Conservation (phyloP, 441 rosid species). For the Populus hybrid region DNA sequence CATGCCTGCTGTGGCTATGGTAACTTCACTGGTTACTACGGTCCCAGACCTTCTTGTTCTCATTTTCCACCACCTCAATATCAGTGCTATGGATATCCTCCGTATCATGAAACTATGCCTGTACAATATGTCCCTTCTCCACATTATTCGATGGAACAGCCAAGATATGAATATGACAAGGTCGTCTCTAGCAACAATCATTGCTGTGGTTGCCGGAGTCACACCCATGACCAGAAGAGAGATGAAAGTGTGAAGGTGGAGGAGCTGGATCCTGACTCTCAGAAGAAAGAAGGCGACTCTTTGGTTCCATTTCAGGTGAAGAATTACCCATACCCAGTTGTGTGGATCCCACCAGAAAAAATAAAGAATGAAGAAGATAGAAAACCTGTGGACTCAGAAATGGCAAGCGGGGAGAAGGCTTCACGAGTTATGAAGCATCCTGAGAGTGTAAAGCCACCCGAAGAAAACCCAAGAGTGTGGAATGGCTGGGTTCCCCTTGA, state of each 20-base stretch:
- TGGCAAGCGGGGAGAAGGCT: no score
- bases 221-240: constrained; percentile 21
- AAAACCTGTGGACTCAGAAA: no score
- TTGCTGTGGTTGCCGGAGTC: constrained; percentile 50
- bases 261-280: constrained; percentile 48
- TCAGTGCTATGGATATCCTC: constrained; percentile 22
- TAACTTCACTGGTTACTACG: constrained; percentile 29
- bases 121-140: constrained; percentile 31
- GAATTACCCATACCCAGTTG: no score
- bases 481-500: no score
- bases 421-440: no score
- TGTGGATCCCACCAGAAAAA: no score
- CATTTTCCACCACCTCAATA: constrained; percentile 21
- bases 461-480: no score
- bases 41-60: constrained; percentile 31
- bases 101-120: constrained; percentile 24
- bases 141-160: constrained; percentile 26
- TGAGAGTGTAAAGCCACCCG: no score
- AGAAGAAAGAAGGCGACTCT: constrained; percentile 20
- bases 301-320: constrained; percentile 24
- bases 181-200: constrained; percentile 17
- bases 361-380: no score
- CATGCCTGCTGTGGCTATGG: constrained; percentile 34
- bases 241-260: constrained; percentile 39
- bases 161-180: constrained; percentile 40